These are phyloP conservation scores for Cladosporium austrohemisphaericum DNA, from an alignment of 2,329 filamentous ascomycete genomes.

Conservation along the genomic window DNA sequence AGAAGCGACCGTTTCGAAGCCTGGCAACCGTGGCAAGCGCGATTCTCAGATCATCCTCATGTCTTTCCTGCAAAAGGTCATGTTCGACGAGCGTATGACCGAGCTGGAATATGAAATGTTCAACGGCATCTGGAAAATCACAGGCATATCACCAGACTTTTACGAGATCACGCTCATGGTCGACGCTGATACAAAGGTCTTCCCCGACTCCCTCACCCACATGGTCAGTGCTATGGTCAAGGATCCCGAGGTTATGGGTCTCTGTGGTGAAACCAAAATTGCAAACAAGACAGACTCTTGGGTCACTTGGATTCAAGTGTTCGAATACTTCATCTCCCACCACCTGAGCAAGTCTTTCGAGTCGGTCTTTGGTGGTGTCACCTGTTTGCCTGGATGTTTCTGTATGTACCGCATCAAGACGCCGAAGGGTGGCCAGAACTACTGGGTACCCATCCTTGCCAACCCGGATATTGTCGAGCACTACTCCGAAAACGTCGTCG, in stretches of 20 bases:
- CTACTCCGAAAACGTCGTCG: slow-evolving; percentile 98
- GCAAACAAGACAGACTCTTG: slow-evolving; percentile 94
- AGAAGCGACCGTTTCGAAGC: slow-evolving; percentile 76
- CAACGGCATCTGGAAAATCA: slow-evolving; percentile 98
- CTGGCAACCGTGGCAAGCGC: slow-evolving; percentile 95
- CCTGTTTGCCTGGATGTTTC: slow-evolving; percentile 96
- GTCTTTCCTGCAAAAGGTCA: slow-evolving; percentile 99
- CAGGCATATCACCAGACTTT: slow-evolving; percentile 95
- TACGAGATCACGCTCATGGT: slow-evolving; percentile 99
- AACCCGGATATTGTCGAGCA: slow-evolving; percentile 99
- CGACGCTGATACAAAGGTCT: slow-evolving; percentile 97
- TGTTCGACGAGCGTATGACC: slow-evolving; percentile 99
- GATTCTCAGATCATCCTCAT: slow-evolving; percentile 99
- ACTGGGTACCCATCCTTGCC: slow-evolving; percentile 97
- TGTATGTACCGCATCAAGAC: slow-evolving; percentile 99
- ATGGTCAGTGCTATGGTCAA: slow-evolving; percentile 99
- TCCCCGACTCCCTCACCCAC: slow-evolving; percentile 95
- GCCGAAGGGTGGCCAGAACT: slow-evolving; percentile 96
- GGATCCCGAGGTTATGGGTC: slow-evolving; percentile 97
- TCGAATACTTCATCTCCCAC: slow-evolving; percentile 99
- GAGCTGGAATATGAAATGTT: slow-evolving; percentile 99
- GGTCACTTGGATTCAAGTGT: slow-evolving; percentile 98
- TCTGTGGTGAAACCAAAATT: slow-evolving; percentile 99
- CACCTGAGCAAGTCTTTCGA: slow-evolving; percentile 97
- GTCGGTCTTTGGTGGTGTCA: slow-evolving; percentile 97